A percentile compares a stretch with the other conserved stretches of the same genome.
Conservation (phyloP, 148 eudicot genomes). For the Pharnaceum exiguum region DNA sequence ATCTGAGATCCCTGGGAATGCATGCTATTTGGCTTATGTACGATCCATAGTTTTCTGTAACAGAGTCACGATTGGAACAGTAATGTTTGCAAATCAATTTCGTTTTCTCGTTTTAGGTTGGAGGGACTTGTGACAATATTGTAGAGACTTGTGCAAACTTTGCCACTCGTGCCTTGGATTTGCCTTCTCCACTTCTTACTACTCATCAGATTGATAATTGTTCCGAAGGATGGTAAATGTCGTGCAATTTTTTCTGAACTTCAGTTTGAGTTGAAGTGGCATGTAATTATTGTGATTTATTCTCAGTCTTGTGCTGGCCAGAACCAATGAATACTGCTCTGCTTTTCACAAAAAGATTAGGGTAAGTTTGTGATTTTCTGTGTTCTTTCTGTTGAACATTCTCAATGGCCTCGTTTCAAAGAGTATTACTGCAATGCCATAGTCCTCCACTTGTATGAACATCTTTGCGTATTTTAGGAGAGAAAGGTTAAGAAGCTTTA, state of each 20-base stretch:
- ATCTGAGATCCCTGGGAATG: constrained; percentile 1
- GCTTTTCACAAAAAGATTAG: constrained; percentile 82
- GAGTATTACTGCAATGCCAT: not conserved
- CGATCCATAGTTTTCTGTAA: not conserved
- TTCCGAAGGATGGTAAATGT: constrained; percentile 87
- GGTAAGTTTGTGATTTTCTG: constrained; percentile 39
- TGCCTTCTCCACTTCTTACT: constrained; percentile 58
- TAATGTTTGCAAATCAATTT: not conserved
- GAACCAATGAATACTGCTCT: constrained; percentile 80
- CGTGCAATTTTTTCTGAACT: constrained; percentile 5
- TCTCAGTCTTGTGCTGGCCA: constrained; percentile 86
- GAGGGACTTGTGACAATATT: constrained; percentile 92
- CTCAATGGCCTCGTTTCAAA: not conserved
- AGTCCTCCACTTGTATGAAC: not conserved
- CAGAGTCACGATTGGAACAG: not conserved
- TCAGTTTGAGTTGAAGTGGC: not conserved
- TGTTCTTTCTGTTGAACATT: not conserved
- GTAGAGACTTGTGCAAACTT: constrained; percentile 95
- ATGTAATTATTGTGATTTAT: constrained; percentile 11
- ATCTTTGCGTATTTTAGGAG: constrained; percentile 44
- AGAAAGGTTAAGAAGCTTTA: constrained; percentile 87
- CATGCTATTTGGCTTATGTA: not conserved
- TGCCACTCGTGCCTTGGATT: constrained; percentile 86
- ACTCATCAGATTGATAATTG: constrained; percentile 99
- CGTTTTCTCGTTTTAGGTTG: constrained; percentile 46